phyloP scores from a whole-genome alignment of 2,329 filamentous ascomycete species.

The Colletotrichum musicola region DNA sequence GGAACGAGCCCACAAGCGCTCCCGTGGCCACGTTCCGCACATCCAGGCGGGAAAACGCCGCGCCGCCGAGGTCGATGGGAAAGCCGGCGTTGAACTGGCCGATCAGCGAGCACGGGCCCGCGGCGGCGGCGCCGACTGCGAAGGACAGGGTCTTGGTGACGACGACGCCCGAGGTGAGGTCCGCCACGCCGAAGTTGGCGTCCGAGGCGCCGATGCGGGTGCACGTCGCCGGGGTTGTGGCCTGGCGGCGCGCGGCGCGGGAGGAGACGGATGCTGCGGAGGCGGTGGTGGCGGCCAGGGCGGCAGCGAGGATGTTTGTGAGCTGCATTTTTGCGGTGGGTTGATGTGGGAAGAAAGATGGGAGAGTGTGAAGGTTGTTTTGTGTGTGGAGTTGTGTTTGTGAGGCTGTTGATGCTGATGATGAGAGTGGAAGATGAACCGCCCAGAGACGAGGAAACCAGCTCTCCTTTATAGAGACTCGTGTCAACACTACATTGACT shows the following conservation, averaged over 20 bases:
- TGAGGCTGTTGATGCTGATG: conserved; percentile 21
- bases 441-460: background rate
- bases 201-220: conserved; percentile 23
- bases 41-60: conserved; percentile 25
- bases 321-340: conserved; percentile 28
- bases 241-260: conserved; percentile 21
- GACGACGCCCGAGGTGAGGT: conserved; percentile 21
- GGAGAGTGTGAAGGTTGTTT: background rate
- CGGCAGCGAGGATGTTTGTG: conserved; percentile 26
- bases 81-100: conserved; percentile 28
- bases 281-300: conserved; percentile 11
- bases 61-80: conserved; percentile 28
- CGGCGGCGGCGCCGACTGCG: conserved; percentile 12
- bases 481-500: too few relatives aligned
- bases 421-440: background rate
- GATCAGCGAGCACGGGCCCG: conserved; percentile 31
- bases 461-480: conserved; percentile 26
- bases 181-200: conserved; percentile 29
- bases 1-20: conserved; percentile 32
- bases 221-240: conserved; percentile 6
- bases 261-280: conserved; percentile 9
- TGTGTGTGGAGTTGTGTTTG: background rate
- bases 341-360: background rate
- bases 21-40: conserved; percentile 15
- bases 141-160: conserved; percentile 29